Evolutionary conservation across 192 early-diverging fungal genomes (phyloP).

Genomic region (Haplosporangium gracile): DNA sequence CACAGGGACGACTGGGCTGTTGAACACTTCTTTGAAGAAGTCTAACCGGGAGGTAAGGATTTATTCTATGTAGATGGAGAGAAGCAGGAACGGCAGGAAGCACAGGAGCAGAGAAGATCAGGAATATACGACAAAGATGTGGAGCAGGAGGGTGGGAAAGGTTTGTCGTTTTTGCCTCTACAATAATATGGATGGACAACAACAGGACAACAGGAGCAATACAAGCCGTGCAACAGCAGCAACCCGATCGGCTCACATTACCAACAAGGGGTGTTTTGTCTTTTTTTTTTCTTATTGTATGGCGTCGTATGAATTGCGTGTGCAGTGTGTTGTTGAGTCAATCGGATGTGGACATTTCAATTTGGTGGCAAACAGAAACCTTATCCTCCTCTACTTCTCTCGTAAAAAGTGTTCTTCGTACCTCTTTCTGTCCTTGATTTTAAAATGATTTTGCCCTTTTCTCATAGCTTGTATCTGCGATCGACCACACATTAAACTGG

Average conservation of each 20-base stretch:
- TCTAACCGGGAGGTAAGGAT: slow-evolving; percentile 62
- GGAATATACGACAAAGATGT: not conserved
- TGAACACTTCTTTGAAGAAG: slow-evolving; percentile 49
- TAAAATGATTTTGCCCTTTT: not conserved
- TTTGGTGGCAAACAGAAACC: not conserved
- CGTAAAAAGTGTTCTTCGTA: not conserved
- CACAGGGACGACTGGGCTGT: slow-evolving; percentile 48
- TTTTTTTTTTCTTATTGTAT: not conserved
- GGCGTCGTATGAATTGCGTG: not conserved
- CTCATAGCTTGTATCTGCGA: slow-evolving; percentile 59
- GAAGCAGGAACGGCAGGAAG: not conserved
- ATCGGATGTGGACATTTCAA: not conserved
- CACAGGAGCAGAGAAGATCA: not conserved
- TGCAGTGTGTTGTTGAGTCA: not conserved
- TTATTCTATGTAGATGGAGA: not conserved
- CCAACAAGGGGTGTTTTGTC: not conserved
- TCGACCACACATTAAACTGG: slow-evolving; percentile 57
- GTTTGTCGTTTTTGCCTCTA: not conserved
- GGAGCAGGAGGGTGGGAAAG: not conserved
- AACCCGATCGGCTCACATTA: not conserved
- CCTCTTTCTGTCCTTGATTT: not conserved
- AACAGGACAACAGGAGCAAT: not conserved
- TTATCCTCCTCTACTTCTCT: not conserved
- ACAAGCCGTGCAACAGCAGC: not conserved
- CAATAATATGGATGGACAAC: not conserved